phyloP scores from a whole-genome alignment of 306 rosid species.

The Castanea mollissima region DNA sequence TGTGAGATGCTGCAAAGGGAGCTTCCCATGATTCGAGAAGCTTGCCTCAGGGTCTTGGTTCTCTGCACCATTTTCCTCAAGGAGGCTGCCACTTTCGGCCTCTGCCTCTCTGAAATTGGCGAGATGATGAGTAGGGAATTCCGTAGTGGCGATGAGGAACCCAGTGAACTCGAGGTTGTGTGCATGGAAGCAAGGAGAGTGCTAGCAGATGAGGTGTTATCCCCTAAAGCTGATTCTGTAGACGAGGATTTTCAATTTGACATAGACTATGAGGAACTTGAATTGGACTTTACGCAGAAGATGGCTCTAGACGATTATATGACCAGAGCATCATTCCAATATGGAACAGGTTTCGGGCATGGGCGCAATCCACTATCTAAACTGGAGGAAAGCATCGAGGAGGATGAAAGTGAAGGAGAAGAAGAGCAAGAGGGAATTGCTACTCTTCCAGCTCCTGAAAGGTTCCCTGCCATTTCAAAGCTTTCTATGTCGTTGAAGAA shows the following conservation, averaged over 20 bases:
- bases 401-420: constrained; percentile 54
- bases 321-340: constrained; percentile 38
- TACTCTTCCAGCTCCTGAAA: constrained; percentile 28
- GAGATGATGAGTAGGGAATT: constrained; percentile 98
- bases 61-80: constrained; percentile 91
- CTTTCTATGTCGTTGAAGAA: constrained; percentile 64
- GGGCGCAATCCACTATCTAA: constrained; percentile 63
- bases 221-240: constrained; percentile 53
- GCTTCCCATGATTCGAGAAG: constrained; percentile 96
- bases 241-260: constrained; percentile 66
- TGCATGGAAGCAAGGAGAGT: constrained; percentile 83
- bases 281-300: constrained; percentile 27
- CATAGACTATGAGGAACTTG: constrained; percentile 67
- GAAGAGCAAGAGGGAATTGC: constrained; percentile 41
- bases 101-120: constrained; percentile 91
- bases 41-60: constrained; percentile 81
- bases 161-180: constrained; percentile 89
- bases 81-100: constrained; percentile 76
- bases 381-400: constrained; percentile 83
- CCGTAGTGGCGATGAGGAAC: constrained; percentile 84
- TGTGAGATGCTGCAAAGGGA: constrained; percentile 76
- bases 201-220: constrained; percentile 56
- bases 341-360: constrained; percentile 41
- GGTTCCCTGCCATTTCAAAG: constrained; percentile 43
- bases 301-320: constrained; percentile 38